Base-by-base conservation (phyloP, 345 rosid species). In the Eutrema heterophyllum region DNA sequence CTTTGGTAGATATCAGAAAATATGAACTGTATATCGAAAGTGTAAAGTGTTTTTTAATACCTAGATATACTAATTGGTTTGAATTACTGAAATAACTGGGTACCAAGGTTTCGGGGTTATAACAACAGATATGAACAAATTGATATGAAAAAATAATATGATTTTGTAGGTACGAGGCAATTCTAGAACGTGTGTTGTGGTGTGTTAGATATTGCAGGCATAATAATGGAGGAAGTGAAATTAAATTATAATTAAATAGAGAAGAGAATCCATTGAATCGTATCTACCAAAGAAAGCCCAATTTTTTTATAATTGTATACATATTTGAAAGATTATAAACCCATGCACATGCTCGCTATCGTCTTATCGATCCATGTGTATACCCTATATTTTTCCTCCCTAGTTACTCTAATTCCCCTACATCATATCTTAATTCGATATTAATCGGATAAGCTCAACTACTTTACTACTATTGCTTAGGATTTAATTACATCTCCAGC, bases 281-380 rank as follows among this genome's bases (percentile, higher is more conserved):
- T 77, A 71, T 71, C 77, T 64, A 41, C 70, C 9, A 50, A 50
- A 57, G 41, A 49, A 65, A 58, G 9, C 65, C 80, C 76, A 77
- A 77, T 39, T 0, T 3, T 6, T 7, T 3, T 3, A 18, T 46
- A 41, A 18, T 36, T 18, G 32, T 56, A 64, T 33, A 62, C 7
- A 54, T 13, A 16, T 50, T 66, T 43, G 63, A 33, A 77, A 40
- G 63, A 65, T 33, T 51, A 43, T 33, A 35, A 71, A 65, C 50
- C 30, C 59, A 70, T 76, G 75, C 80, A 71, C 77, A 71, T 77
- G 81, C 81, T 58, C 58, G 1, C 69, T 59, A 5, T 77, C 73
- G 4, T 71, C 44, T 71, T 43, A 71, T 77, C 71, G 77, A 77
- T 57, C 81, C 81, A 77, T 66, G 68, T 77, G 81, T 77, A 56